Conservation (phyloP, 2,329 filamentous ascomycete genomes). For the Didymella pomorum region DNA sequence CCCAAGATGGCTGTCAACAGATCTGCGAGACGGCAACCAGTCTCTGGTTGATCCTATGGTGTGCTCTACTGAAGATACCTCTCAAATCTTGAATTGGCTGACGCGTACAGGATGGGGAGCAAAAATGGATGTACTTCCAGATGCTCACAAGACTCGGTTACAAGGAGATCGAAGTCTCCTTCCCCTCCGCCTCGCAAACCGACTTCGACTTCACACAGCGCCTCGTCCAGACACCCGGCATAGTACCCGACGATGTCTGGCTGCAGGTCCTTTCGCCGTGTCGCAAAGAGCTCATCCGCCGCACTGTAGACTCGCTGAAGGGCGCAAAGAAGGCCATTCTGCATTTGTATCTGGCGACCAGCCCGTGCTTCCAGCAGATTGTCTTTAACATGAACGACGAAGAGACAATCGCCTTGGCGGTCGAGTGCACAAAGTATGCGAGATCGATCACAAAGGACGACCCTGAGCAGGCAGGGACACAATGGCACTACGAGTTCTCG, state of each 20-base stretch:
- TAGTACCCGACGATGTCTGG: slow-evolving; percentile 87
- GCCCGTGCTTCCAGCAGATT: slow-evolving; percentile 90
- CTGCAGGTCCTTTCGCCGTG: slow-evolving; percentile 93
- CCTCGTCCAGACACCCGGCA: slow-evolving; percentile 83
- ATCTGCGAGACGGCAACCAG: slow-evolving; percentile 93
- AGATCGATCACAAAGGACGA: slow-evolving; percentile 88
- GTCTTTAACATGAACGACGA: slow-evolving; percentile 89
- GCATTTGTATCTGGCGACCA: slow-evolving; percentile 95
- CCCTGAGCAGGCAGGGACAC: slow-evolving; percentile 62
- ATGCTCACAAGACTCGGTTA: slow-evolving; percentile 92
- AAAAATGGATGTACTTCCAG: slow-evolving; percentile 95
- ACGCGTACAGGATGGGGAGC: slow-evolving; percentile 76
- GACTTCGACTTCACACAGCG: slow-evolving; percentile 95
- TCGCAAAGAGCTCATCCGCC: slow-evolving; percentile 85
- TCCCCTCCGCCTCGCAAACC: slow-evolving; percentile 91
- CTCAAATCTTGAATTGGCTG: slow-evolving; percentile 8
- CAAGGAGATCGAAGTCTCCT: slow-evolving; percentile 97
- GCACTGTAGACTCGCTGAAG: slow-evolving; percentile 86
- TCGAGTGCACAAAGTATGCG: slow-evolving; percentile 85
- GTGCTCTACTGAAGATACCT: slow-evolving; percentile 39
- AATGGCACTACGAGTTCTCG: slow-evolving; percentile 84
- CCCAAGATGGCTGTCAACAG: slow-evolving; percentile 88
- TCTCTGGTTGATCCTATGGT: slow-evolving; percentile 93
- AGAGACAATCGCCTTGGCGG: slow-evolving; percentile 81
- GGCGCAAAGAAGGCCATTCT: slow-evolving; percentile 93